Conservation (phyloP, 2,329 filamentous ascomycete genomes). For the Trichoderma aggressivum region DNA sequence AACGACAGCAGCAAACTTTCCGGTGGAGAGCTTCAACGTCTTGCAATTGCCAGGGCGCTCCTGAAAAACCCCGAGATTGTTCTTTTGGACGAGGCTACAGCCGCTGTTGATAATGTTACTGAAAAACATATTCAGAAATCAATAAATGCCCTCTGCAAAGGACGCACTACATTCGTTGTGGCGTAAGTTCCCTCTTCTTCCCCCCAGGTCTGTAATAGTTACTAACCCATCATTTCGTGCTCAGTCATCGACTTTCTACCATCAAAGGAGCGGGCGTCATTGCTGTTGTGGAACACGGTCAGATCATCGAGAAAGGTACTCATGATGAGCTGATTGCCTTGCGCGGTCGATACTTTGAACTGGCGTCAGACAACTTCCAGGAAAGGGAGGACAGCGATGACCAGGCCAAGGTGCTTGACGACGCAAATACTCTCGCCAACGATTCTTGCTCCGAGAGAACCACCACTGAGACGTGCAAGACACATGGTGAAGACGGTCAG, state of each 20-base stretch:
- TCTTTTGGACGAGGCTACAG: slow-evolving; percentile 75
- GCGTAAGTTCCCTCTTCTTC: slow-evolving; percentile 43
- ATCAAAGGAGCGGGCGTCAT: slow-evolving; percentile 67
- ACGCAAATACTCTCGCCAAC: slow-evolving; percentile 17
- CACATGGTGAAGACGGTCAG: slow-evolving; percentile 20
- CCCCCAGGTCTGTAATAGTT: background rate
- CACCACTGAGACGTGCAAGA: slow-evolving; percentile 5
- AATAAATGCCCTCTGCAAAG: slow-evolving; percentile 54
- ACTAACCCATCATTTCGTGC: background rate
- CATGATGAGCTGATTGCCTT: slow-evolving; percentile 56
- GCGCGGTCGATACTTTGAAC: slow-evolving; percentile 59
- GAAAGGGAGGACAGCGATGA: slow-evolving; percentile 43
- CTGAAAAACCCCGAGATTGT: slow-evolving; percentile 72
- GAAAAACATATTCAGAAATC: slow-evolving; percentile 65
- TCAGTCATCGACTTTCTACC: slow-evolving; percentile 64
- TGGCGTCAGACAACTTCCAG: slow-evolving; percentile 61
- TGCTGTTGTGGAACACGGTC: slow-evolving; percentile 61
- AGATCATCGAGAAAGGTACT: slow-evolving; percentile 60
- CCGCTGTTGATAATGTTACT: slow-evolving; percentile 68
- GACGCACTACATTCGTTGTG: slow-evolving; percentile 64
- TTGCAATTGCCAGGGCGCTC: slow-evolving; percentile 68
- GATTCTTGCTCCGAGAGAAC: slow-evolving; percentile 18
- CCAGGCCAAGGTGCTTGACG: slow-evolving; percentile 19
- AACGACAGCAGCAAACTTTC: slow-evolving; percentile 52
- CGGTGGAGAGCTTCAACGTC: slow-evolving; percentile 63